Evolutionary conservation across 2,329 filamentous ascomycete species (phyloP).

Genomic region (Pseudopithomyces chartarum): DNA sequence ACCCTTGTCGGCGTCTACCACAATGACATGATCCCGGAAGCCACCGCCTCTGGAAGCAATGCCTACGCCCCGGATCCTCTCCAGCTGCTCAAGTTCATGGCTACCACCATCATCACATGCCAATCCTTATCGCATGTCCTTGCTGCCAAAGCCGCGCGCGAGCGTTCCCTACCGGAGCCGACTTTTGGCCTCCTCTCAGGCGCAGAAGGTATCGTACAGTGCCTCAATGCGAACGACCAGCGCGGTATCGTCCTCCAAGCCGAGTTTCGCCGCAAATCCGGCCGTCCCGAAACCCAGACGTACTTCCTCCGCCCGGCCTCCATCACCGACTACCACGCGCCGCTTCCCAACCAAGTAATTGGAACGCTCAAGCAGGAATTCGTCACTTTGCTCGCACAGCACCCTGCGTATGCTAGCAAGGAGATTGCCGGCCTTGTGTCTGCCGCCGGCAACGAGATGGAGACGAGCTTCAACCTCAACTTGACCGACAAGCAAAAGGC

Average conservation of each 20-base stretch:
- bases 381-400: constrained; percentile 70
- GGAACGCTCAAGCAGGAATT: constrained; percentile 54
- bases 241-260: constrained; percentile 76
- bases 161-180: constrained; percentile 76
- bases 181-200: constrained; percentile 79
- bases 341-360: constrained; percentile 14
- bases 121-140: constrained; percentile 77
- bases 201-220: constrained; percentile 77
- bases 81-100: constrained; percentile 77
- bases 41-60: constrained; percentile 46
- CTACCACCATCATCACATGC: constrained; percentile 81
- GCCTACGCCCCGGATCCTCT: constrained; percentile 59
- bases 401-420: constrained; percentile 56
- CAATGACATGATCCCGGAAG: constrained; percentile 70
- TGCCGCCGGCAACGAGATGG: constrained; percentile 32
- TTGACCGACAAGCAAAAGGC: constrained; percentile 88
- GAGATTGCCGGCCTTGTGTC: constrained; percentile 31
- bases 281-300: constrained; percentile 74
- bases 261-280: constrained; percentile 84
- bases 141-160: constrained; percentile 72
- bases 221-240: constrained; percentile 60
- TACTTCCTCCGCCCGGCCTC: constrained; percentile 55
- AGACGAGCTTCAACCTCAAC: constrained; percentile 81
- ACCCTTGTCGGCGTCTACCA: constrained; percentile 84
- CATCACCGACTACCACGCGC: constrained; percentile 22